A percentile compares a stretch with the other conserved stretches of the same genome.
These are phyloP conservation scores for Penicillium parvum DNA, from an alignment of 495 filamentous ascomycete genomes.

Conservation along the genomic window DNA sequence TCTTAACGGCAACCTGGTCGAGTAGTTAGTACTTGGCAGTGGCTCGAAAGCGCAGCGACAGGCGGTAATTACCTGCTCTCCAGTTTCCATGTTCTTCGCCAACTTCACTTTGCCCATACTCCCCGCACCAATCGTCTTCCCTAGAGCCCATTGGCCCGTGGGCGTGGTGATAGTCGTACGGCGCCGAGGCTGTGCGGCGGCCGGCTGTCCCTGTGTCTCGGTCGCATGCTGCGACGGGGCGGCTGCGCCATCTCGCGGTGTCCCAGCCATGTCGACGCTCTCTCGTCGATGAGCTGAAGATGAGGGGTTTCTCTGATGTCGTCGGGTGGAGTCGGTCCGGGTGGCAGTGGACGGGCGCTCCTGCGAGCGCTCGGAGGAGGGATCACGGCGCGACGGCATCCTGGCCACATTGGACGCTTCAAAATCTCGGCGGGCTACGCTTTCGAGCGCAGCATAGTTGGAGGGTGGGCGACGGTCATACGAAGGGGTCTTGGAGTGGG, in stretches of 20 bases:
- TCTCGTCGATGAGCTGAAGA: slow-evolving; percentile 44
- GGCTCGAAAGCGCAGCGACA: neutral
- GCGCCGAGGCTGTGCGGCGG: slow-evolving; percentile 54
- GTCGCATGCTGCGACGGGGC: slow-evolving; percentile 42
- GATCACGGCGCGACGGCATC: slow-evolving; percentile 48
- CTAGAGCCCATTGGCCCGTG: slow-evolving; percentile 85
- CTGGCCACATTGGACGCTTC: slow-evolving; percentile 52
- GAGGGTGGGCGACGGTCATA: slow-evolving; percentile 47
- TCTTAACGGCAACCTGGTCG: slow-evolving; percentile 88
- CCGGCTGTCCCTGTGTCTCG: slow-evolving; percentile 26
- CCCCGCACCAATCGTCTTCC: slow-evolving; percentile 95
- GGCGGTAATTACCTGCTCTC: slow-evolving; percentile 63
- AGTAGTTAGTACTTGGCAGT: slow-evolving; percentile 6
- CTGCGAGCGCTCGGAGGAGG: slow-evolving; percentile 49
- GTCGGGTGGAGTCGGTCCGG: slow-evolving; percentile 47
- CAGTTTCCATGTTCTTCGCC: slow-evolving; percentile 73
- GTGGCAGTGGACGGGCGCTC: slow-evolving; percentile 44
- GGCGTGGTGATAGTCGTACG: slow-evolving; percentile 79
- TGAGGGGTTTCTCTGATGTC: slow-evolving; percentile 44
- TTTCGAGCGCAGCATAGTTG: slow-evolving; percentile 49
- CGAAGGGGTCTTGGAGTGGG: slow-evolving; percentile 48
- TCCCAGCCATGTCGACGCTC: slow-evolving; percentile 50
- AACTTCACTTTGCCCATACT: slow-evolving; percentile 97
- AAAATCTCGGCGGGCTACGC: slow-evolving; percentile 53
- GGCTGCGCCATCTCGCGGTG: slow-evolving; percentile 39